phyloP scores from a whole-genome alignment of 164 flowering plant species.

The Magnolia changhungtana region DNA sequence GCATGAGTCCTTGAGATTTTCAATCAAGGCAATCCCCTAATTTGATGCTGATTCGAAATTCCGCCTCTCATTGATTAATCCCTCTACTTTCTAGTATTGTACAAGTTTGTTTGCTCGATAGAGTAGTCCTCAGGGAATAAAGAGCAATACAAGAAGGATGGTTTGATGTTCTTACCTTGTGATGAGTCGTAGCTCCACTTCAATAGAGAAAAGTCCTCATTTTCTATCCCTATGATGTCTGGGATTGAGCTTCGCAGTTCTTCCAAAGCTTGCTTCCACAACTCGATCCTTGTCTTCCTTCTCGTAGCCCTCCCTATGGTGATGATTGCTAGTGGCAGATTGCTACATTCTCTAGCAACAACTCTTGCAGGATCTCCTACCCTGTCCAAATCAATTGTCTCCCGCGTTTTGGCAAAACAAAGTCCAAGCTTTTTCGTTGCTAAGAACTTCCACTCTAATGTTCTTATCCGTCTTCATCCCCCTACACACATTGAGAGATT shows the following conservation, averaged over 20 bases:
- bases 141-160: background rate
- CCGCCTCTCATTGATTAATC: background rate
- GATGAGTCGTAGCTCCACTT: background rate
- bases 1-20: too few species aligned
- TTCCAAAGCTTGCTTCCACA: background rate
- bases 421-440: too few species aligned
- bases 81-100: conserved; percentile 10
- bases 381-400: too few species aligned
- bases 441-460: too few species aligned
- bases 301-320: background rate
- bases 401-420: too few species aligned
- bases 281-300: background rate
- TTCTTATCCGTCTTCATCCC: too few species aligned
- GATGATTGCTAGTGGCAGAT: background rate
- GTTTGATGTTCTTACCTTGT: background rate
- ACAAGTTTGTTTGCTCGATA: conserved; percentile 5
- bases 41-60: background rate
- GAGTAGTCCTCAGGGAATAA: background rate
- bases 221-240: background rate
- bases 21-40: background rate
- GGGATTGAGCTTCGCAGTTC: background rate
- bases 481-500: too few species aligned
- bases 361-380: too few species aligned
- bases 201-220: background rate
- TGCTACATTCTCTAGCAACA: background rate